Percentiles rank a stretch among this genome's conserved stretches.
Conservation (phyloP, 768 basidiomycete species). For the Dentipellis sp. region DNA sequence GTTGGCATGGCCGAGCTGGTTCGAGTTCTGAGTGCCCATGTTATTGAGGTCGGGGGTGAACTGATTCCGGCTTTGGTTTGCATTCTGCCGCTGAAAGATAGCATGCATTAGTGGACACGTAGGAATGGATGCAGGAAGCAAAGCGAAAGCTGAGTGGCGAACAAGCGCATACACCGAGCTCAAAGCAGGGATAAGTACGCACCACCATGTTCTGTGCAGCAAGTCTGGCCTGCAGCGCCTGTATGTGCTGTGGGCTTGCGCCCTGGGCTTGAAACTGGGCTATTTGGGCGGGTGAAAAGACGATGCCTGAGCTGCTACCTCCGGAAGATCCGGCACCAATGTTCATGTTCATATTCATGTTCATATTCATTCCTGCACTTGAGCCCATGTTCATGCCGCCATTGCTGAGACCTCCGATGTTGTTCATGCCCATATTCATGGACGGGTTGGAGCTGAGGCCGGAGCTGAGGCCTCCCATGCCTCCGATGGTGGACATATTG, state of each 20-base stretch:
- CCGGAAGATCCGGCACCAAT: neutral
- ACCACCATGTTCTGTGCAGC: neutral
- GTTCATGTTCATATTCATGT: neutral
- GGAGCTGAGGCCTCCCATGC: too few relatives aligned
- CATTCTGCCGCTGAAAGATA: too few relatives aligned
- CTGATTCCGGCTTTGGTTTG: too few relatives aligned
- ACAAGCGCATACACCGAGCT: too few relatives aligned
- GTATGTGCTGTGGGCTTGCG: neutral
- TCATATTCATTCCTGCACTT: neutral
- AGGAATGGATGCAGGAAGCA: neutral
- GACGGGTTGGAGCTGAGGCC: neutral
- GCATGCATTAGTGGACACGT: too few relatives aligned
- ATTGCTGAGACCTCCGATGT: neutral
- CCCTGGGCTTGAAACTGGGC: conserved; percentile 2
- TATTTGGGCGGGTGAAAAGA: conserved; percentile 5
- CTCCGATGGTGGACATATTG: too few relatives aligned
- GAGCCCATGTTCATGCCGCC: neutral
- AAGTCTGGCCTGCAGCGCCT: neutral
- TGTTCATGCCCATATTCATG: neutral
- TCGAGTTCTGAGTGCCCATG: too few relatives aligned
- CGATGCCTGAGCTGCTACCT: neutral
- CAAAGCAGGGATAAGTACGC: neutral
- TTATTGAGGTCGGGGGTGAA: too few relatives aligned
- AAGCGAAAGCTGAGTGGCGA: too few relatives aligned
- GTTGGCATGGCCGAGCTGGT: neutral